A percentile compares a stretch with the other conserved stretches of the same genome.
phyloP scores from a whole-genome alignment of 306 rosid genomes.

The Quercus engelmannii region DNA sequence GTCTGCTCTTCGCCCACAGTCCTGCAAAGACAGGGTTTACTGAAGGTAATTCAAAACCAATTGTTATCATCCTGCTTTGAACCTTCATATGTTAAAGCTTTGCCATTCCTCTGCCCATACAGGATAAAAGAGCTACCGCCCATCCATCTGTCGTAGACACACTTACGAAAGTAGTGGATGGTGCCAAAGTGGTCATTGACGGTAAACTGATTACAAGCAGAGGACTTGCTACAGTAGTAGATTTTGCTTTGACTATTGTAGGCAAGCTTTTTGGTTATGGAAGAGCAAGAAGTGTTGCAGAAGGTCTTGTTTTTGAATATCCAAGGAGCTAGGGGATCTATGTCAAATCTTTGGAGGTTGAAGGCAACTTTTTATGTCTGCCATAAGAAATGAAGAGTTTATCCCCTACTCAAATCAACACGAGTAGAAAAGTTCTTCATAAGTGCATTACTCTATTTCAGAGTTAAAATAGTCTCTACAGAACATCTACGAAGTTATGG shows the following conservation, averaged over 20 bases:
- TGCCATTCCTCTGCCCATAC: constrained; percentile 16
- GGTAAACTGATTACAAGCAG: constrained; percentile 82
- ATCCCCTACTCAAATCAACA: neutral
- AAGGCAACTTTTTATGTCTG: constrained; percentile 4
- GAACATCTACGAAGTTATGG: neutral
- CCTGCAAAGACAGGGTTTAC: constrained; percentile 72
- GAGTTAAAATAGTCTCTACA: too few relatives aligned
- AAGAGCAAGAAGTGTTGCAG: constrained; percentile 95
- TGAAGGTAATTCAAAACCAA: constrained; percentile 53
- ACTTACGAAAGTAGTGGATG: constrained; percentile 36
- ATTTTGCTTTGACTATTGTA: constrained; percentile 76
- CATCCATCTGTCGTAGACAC: constrained; percentile 44
- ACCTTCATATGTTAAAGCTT: constrained; percentile 1
- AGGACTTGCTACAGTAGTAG: constrained; percentile 68
- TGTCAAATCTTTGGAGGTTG: constrained; percentile 7
- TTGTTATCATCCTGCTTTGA: constrained; percentile 13
- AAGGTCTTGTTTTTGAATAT: constrained; percentile 82
- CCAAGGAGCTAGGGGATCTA: constrained; percentile 42
- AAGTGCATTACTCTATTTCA: too few relatives aligned
- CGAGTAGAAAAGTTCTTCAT: too few relatives aligned
- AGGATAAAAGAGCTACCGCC: constrained; percentile 68
- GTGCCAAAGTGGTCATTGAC: constrained; percentile 73
- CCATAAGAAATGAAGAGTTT: constrained; percentile 5
- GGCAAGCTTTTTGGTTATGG: constrained; percentile 75
- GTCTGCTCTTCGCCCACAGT: constrained; percentile 64